A percentile compares a stretch with the other conserved stretches of the same genome.
phyloP scores from a whole-genome alignment of 345 rosid genomes.

The Hibiscus syriacus region DNA sequence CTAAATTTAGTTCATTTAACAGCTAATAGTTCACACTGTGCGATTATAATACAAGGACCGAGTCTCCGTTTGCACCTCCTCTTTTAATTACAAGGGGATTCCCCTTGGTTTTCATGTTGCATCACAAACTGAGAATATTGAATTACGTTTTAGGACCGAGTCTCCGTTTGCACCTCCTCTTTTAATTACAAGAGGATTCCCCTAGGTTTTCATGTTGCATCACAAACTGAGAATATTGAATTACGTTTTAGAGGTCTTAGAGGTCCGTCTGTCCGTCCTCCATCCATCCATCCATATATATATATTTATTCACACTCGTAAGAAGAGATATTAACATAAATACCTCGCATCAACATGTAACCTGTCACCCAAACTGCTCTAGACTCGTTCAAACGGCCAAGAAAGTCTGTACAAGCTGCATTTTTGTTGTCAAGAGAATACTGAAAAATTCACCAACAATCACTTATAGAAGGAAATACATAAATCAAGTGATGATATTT shows the following conservation, averaged over 20 bases:
- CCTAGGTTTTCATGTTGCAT: not conserved
- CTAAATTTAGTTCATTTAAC: not conserved
- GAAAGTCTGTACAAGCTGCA: constrained; percentile 53
- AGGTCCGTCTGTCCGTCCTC: no score
- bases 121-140: not conserved
- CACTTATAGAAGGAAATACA: not conserved
- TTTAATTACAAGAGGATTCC: not conserved
- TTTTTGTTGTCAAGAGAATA: constrained; percentile 61
- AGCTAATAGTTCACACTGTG: not conserved
- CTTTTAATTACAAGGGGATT: not conserved
- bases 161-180: not conserved
- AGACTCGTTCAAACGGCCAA: constrained; percentile 56
- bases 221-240: not conserved
- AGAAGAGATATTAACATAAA: not conserved
- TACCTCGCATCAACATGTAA: constrained; percentile 80
- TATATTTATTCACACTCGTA: not conserved
- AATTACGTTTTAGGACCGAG: not conserved
- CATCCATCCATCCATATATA: not conserved
- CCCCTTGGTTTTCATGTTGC: not conserved
- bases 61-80: not conserved
- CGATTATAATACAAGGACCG: not conserved
- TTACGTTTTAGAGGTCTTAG: not conserved
- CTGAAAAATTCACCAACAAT: constrained; percentile 36
- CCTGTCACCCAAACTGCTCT: constrained; percentile 54
- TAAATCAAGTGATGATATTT: not conserved